phyloP scores from a whole-genome alignment of 257 asterid genomes.

The Prunella vulgaris region DNA sequence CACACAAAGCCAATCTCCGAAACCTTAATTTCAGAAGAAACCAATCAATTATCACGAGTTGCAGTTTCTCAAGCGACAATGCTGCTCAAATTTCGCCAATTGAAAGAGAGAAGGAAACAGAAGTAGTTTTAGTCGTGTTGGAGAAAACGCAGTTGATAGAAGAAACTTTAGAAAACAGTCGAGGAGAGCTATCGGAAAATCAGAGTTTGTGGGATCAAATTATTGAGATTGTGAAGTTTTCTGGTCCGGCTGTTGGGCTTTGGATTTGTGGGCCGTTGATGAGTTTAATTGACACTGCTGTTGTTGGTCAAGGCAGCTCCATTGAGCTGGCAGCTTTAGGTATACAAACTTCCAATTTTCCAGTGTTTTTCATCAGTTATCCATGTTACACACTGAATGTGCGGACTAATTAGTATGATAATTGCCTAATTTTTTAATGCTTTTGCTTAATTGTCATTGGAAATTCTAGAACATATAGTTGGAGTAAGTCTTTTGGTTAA shows the following conservation, averaged over 20 bases:
- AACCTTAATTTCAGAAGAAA: background rate
- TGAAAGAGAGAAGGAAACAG: constrained; percentile 24
- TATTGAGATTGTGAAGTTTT: constrained; percentile 62
- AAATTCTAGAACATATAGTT: background rate
- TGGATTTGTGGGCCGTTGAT: constrained; percentile 83
- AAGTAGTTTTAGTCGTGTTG: background rate
- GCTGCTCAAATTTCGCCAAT: constrained; percentile 6
- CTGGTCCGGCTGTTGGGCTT: constrained; percentile 86
- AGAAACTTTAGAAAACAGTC: constrained; percentile 9
- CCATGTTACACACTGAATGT: background rate
- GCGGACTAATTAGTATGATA: background rate
- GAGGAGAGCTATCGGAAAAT: constrained; percentile 33
- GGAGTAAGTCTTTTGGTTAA: background rate
- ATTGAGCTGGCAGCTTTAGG: constrained; percentile 85
- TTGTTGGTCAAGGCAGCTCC: constrained; percentile 84
- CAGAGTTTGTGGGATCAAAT: constrained; percentile 57
- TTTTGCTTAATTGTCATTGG: background rate
- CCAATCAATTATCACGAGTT: background rate
- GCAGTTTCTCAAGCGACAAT: constrained; percentile 9
- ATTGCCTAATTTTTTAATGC: background rate
- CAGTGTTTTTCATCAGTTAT: background rate
- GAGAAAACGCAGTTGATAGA: constrained; percentile 14
- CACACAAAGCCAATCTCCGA: background rate
- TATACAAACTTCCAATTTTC: constrained; percentile 1
- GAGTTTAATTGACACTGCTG: constrained; percentile 83